phyloP scores from a whole-genome alignment of 768 basidiomycete genomes.

The Amanita subjunquillea region DNA sequence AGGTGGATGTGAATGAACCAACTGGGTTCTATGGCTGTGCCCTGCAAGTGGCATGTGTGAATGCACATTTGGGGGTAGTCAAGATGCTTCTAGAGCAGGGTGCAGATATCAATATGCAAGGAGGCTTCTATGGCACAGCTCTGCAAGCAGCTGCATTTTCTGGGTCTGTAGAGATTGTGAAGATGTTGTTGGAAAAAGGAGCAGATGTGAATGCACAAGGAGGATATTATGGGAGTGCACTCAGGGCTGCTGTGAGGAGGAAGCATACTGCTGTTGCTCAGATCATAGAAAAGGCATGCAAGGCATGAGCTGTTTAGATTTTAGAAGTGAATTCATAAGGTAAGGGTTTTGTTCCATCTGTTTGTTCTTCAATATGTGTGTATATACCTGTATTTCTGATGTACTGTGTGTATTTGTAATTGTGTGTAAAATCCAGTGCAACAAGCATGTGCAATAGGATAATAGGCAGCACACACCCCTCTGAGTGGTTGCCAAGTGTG shows the following conservation, averaged over 20 bases:
- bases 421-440: no score
- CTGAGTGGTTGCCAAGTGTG: no score
- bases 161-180: not conserved
- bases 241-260: not conserved
- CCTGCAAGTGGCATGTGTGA: not conserved
- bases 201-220: constrained; percentile 1
- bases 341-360: no score
- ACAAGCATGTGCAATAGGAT: no score
- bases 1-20: not conserved
- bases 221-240: constrained; percentile 1
- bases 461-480: no score
- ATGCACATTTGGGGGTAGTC: not conserved
- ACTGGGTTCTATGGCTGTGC: not conserved
- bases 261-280: not conserved
- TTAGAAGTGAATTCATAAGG: not conserved
- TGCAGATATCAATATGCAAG: constrained; percentile 1
- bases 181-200: not conserved
- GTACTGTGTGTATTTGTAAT: no score
- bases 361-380: no score
- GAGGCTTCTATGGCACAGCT: not conserved
- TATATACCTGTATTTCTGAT: no score
- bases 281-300: not conserved
- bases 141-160: constrained; percentile 1
- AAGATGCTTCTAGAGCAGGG: not conserved
- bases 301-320: not conserved